A percentile compares a stretch with the other conserved stretches of the same genome.
Conservation (phyloP, 148 eudicot species). For the Polygonum maritimum region DNA sequence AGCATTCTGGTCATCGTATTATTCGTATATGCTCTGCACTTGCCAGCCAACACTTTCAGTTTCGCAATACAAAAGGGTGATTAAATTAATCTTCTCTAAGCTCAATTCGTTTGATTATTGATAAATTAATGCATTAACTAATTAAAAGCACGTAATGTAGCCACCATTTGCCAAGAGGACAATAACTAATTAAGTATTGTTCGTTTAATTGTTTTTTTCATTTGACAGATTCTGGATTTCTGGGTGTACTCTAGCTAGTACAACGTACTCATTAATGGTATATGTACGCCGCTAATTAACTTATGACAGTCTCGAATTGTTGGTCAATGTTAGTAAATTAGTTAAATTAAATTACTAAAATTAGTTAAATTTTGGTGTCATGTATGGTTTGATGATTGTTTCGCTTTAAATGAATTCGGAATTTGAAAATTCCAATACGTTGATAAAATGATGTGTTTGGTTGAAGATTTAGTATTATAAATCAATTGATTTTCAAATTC, state of each 20-base stretch:
- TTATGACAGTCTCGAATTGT: background rate
- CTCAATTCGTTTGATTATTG: background rate
- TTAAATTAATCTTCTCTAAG: background rate
- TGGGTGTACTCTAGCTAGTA: background rate
- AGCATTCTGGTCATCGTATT: background rate
- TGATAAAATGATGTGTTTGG: no score
- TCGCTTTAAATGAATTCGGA: no score
- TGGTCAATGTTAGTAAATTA: no score
- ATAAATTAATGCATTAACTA: no score
- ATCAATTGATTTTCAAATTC: no score
- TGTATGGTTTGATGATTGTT: no score
- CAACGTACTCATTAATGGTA: background rate
- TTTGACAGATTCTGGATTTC: background rate
- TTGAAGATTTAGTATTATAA: no score
- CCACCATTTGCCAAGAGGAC: background rate
- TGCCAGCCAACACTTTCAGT: background rate
- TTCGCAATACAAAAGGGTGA: background rate
- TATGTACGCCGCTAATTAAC: background rate
- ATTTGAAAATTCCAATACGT: no score
- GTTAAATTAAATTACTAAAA: no score
- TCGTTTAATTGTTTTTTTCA: background rate
- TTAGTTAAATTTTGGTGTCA: no score
- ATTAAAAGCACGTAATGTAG: background rate
- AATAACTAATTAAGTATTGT: background rate
- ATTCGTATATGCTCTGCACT: background rate